Evolutionary conservation across 768 basidiomycete species (phyloP).

Genomic region (Leccinum ochraceum): DNA sequence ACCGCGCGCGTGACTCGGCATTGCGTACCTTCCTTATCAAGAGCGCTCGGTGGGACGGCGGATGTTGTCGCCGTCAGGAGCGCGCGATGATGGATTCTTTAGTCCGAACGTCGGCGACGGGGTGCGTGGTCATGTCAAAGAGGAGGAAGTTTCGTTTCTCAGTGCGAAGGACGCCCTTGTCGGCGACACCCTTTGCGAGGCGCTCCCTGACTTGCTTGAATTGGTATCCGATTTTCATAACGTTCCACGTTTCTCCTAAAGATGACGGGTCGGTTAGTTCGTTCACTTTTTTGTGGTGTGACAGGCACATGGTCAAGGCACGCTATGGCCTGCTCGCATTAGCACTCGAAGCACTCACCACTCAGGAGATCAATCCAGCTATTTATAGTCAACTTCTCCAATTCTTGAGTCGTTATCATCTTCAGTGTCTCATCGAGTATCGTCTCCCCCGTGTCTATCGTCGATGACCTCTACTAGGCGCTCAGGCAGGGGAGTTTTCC

Average conservation of each 20-base stretch:
- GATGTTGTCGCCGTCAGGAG: conserved; percentile 84
- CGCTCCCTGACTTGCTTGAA: conserved; percentile 98
- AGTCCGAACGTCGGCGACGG: conserved; percentile 88
- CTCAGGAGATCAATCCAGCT: conserved; percentile 95
- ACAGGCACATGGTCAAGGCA: background rate
- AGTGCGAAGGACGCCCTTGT: conserved; percentile 98
- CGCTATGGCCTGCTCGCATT: background rate
- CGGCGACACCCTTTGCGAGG: conserved; percentile 94
- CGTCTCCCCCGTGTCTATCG: conserved; percentile 92
- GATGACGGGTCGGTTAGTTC: conserved; percentile 3
- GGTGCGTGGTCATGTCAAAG: conserved; percentile 99
- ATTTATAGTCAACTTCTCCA: conserved; percentile 61
- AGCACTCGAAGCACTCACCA: conserved; percentile 47
- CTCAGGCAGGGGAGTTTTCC: conserved; percentile 76
- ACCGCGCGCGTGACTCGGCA: conserved; percentile 81
- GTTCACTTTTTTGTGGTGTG: background rate
- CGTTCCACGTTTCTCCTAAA: conserved; percentile 98
- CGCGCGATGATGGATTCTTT: conserved; percentile 86
- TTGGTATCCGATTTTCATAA: conserved; percentile 99
- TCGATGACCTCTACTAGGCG: conserved; percentile 90
- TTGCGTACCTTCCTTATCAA: conserved; percentile 76
- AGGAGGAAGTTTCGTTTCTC: conserved; percentile 98
- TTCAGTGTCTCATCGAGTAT: conserved; percentile 93
- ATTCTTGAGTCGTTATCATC: conserved; percentile 87
- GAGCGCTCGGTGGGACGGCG: conserved; percentile 71